Base-by-base conservation (phyloP, 2,329 filamentous ascomycete genomes). In the Pyricularia grisea region DNA sequence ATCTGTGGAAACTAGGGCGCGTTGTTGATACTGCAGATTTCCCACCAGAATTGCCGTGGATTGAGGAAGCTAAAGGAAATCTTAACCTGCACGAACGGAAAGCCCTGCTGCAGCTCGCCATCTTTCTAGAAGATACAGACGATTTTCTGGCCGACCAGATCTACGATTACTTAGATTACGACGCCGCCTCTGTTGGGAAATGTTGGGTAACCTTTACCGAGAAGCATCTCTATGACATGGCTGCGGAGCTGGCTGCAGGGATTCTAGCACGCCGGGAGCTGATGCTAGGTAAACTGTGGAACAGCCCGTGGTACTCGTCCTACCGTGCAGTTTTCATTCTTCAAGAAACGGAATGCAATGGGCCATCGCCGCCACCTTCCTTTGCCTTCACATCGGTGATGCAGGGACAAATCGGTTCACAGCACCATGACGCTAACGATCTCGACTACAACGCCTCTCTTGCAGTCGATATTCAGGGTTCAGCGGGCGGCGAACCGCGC, bases 1-100 rank as follows among this genome's bases (percentile, higher is more conserved):
- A 76, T 66, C 23, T 75, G 6, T 76, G 75, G 75, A 73, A 74
- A 65, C 60, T 76, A 1, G 71, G 69, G 1, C 69, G 68, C 4
- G 65, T 66, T 17, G 60, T 76, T 9, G 66, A 71, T 23, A 71
- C 72, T 1, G 67, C 71, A 1, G 66, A 58, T 7, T 73, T 74
- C 9, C 69, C 67, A 0, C 69, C 67, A 4, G 33, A 70, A n/a
- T 69, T 71, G 1, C 70, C 72, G 5, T 67, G 70, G 55, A 72
- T 63, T 2, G 31, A 69, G 14, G 63, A 73, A 10, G 68, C 61
- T 1, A 36, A 67, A 2, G 66, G 72, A 9, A 70, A 11, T 30
- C 69, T 74, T 0, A 70, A 68, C 3, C 60, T 71, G 0, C 66
- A 70, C 23, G 58, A 76, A 10, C 68, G 70, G 2, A 71, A 69